phyloP scores from a whole-genome alignment of 1,284 basidiomycete species.

The Rhodotorula sp. region DNA sequence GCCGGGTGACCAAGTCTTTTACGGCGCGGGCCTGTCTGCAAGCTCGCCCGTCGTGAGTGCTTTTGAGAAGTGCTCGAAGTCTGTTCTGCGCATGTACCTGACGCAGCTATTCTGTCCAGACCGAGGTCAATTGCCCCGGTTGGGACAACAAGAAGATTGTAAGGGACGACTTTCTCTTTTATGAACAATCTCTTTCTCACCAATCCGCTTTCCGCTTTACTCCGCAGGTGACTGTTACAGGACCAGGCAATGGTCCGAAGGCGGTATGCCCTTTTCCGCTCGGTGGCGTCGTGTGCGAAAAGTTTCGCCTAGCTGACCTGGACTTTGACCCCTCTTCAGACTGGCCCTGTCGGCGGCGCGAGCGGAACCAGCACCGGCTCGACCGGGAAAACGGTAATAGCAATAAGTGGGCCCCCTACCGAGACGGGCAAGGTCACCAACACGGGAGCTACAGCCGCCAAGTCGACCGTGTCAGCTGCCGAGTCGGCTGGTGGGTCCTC shows the following conservation, averaged over 20 bases:
- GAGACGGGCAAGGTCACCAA: background rate
- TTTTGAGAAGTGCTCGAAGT: background rate
- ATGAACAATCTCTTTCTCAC: too few relatives aligned
- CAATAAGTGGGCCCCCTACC: too few relatives aligned
- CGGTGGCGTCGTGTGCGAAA: background rate
- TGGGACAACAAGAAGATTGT: conserved; percentile 9
- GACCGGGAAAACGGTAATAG: too few relatives aligned
- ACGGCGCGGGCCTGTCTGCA: conserved; percentile 20
- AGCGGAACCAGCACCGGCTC: too few relatives aligned
- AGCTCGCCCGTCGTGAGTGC: background rate
- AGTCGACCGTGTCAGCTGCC: background rate
- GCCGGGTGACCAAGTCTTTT: conserved; percentile 44
- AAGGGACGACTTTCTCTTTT: background rate
- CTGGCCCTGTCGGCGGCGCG: too few relatives aligned
- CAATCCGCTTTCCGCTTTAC: too few relatives aligned
- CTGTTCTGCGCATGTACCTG: too few relatives aligned
- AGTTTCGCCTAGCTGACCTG: too few relatives aligned
- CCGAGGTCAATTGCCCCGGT: background rate
- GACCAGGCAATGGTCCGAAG: background rate
- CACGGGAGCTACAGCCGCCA: background rate
- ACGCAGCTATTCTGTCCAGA: too few relatives aligned
- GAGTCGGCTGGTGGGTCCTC: background rate
- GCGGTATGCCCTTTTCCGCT: background rate
- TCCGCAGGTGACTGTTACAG: background rate
- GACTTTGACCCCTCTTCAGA: too few relatives aligned